phyloP scores from a whole-genome alignment of 108 stramenopile species.

The Cyclotella sp. region DNA sequence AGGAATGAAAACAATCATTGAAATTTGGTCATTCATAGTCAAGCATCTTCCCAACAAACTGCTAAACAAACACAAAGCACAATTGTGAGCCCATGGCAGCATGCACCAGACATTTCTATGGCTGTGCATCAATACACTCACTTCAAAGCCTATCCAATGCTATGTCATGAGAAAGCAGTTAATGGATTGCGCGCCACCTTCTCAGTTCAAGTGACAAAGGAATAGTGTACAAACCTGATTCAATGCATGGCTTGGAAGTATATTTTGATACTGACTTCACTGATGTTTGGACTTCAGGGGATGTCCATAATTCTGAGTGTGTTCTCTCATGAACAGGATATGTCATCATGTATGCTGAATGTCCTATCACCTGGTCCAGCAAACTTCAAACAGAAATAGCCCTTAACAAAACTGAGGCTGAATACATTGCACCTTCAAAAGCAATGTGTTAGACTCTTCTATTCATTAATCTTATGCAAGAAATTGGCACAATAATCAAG shows the following conservation, averaged over 20 bases:
- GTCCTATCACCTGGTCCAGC: no score
- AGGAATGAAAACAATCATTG: neutral
- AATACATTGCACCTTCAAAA: neutral
- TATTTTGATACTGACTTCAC: slow-evolving; percentile 46
- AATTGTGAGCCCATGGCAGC: slow-evolving; percentile 3
- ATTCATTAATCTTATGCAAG: neutral
- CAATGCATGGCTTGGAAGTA: slow-evolving; percentile 22
- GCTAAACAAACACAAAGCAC: slow-evolving; percentile 2
- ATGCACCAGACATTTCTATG: slow-evolving; percentile 30
- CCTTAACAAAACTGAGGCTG: no score
- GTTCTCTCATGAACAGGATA: neutral
- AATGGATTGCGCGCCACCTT: slow-evolving; percentile 34
- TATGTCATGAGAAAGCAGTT: slow-evolving; percentile 37
- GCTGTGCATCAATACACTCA: slow-evolving; percentile 31
- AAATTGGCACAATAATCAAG: neutral
- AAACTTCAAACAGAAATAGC: no score
- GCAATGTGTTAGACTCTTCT: neutral
- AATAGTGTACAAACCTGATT: slow-evolving; percentile 25
- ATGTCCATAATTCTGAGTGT: neutral
- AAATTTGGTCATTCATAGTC: slow-evolving; percentile 3
- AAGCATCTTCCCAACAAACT: neutral
- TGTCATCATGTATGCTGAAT: slow-evolving; percentile 5
- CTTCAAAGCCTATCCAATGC: slow-evolving; percentile 25
- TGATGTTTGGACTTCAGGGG: slow-evolving; percentile 6
- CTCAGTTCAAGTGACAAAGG: slow-evolving; percentile 31